These are phyloP conservation scores for Eragrostis tef DNA, from an alignment of 202 grass and related monocot species.

Conservation along the genomic window DNA sequence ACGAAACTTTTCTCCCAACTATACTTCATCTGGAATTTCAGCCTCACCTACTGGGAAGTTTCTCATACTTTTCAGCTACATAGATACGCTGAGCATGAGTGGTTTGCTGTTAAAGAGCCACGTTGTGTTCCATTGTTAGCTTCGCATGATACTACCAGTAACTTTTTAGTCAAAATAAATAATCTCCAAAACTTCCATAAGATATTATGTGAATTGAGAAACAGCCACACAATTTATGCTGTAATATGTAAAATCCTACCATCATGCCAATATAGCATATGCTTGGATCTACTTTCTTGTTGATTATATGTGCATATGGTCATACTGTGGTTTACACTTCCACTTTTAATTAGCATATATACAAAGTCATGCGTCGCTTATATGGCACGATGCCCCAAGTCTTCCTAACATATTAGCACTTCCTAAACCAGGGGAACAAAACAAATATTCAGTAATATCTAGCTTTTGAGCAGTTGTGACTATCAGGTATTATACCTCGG, in stretches of 20 bases:
- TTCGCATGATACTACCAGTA: background rate
- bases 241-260: slow-evolving; percentile 13
- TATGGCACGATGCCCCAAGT: background rate
- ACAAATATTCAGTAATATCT: slow-evolving; percentile 22
- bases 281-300: slow-evolving; percentile 6
- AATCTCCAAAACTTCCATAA: background rate
- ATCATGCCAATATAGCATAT: slow-evolving; percentile 17
- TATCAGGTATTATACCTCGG: slow-evolving; percentile 64
- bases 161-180: background rate
- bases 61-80: background rate
- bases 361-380: background rate
- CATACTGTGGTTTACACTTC: background rate
- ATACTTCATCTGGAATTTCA: background rate
- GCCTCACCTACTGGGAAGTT: background rate
- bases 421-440: slow-evolving; percentile 20
- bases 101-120: slow-evolving; percentile 4
- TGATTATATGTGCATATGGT: slow-evolving; percentile 8
- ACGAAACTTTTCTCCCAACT: background rate
- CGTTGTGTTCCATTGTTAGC: background rate
- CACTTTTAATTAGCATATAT: slow-evolving; percentile 15
- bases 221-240: background rate
- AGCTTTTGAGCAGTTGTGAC: slow-evolving; percentile 4
- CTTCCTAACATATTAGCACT: slow-evolving; percentile 28
- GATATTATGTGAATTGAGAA: slow-evolving; percentile 22
- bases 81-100: slow-evolving; percentile 3